Conservation (phyloP, 169 alveolate genomes). For the Cytauxzoon felis region DNA sequence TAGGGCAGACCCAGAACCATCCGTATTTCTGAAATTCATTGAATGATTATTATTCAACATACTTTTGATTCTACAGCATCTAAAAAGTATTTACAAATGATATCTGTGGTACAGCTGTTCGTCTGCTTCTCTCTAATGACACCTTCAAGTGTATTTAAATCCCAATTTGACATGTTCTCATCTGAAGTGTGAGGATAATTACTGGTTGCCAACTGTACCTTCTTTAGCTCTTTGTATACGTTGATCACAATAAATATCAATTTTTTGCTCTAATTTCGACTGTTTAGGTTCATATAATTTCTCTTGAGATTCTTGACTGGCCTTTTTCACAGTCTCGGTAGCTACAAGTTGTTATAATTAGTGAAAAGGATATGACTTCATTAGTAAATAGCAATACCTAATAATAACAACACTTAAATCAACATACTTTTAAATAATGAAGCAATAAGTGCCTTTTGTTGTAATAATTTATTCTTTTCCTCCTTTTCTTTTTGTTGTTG, state of each 20-base stretch:
- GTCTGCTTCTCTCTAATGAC: constrained; percentile 78
- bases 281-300: constrained; percentile 76
- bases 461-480: constrained; percentile 88
- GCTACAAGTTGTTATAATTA: constrained; percentile 24
- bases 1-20: constrained; percentile 99
- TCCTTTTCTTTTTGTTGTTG: constrained; percentile 83
- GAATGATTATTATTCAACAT: background rate
- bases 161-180: constrained; percentile 57
- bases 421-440: constrained; percentile 66
- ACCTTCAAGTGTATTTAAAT: constrained; percentile 46
- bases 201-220: constrained; percentile 71
- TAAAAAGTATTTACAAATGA: constrained; percentile 92
- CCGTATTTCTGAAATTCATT: constrained; percentile 82
- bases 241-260: constrained; percentile 93
- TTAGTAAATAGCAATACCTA: background rate
- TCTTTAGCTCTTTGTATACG: constrained; percentile 74
- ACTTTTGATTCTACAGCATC: constrained; percentile 93
- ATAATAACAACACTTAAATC: background rate
- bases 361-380: background rate
- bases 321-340: constrained; percentile 81
- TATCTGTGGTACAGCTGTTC: constrained; percentile 80
- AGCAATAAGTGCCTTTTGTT: constrained; percentile 89
- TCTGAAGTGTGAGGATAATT: constrained; percentile 54
- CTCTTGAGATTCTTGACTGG: constrained; percentile 64
- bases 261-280: constrained; percentile 81